Evolutionary conservation across 116 monocot species (phyloP).

Genomic region (Posidonia oceanica): DNA sequence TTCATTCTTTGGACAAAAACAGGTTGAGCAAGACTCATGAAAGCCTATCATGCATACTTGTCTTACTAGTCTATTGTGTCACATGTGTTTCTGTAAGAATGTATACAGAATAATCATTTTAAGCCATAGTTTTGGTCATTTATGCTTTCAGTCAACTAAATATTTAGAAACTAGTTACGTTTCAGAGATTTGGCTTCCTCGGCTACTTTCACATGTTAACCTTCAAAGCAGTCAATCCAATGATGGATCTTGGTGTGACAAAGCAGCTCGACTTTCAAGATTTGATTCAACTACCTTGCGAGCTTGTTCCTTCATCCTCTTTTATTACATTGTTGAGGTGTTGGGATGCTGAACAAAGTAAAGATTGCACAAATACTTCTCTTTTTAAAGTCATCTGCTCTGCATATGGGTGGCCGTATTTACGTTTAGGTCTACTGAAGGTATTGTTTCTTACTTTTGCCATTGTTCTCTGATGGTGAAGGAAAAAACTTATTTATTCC

Average conservation of each 20-base stretch:
- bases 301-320: constrained; percentile 44
- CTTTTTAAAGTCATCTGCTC: constrained; percentile 45
- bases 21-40: too few species aligned
- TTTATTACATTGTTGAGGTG: constrained; percentile 34
- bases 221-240: constrained; percentile 54
- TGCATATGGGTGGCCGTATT: constrained; percentile 81
- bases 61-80: too few species aligned
- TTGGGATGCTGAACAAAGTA: constrained; percentile 51
- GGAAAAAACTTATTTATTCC: neutral
- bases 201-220: constrained; percentile 11
- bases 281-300: constrained; percentile 55
- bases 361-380: constrained; percentile 19
- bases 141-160: neutral
- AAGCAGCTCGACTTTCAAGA: constrained; percentile 78
- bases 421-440: constrained; percentile 69
- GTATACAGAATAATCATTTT: too few species aligned
- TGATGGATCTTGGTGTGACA: constrained; percentile 64
- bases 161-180: neutral
- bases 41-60: too few species aligned
- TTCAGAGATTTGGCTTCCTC: constrained; percentile 1
- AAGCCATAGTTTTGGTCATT: too few species aligned
- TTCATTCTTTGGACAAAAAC: too few species aligned
- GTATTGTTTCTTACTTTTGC: constrained; percentile 17
- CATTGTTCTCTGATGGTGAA: neutral
- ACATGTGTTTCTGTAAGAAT: too few species aligned